phyloP scores from a whole-genome alignment of 495 filamentous ascomycete genomes.

The Geopyxis carbonaria region DNA sequence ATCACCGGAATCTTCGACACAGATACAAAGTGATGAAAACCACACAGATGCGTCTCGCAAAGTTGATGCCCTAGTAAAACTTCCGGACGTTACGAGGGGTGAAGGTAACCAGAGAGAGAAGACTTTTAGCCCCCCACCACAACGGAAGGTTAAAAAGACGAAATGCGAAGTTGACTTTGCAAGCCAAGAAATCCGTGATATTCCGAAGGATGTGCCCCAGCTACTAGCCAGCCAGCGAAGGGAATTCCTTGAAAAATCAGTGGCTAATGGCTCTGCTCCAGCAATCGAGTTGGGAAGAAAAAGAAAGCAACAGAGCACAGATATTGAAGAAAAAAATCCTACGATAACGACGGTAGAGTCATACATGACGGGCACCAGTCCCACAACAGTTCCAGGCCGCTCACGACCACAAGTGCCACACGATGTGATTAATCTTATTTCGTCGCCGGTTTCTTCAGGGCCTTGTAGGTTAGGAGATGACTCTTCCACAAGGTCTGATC shows the following conservation, averaged over 20 bases:
- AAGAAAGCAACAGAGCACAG: not conserved
- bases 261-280: not conserved
- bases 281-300: not conserved
- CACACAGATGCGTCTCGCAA: not conserved
- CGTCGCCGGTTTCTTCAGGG: too few relatives aligned
- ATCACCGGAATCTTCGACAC: not conserved
- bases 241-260: not conserved
- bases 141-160: not conserved
- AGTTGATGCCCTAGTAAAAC: not conserved
- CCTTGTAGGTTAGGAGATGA: too few relatives aligned
- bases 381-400: not conserved
- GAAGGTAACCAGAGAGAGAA: not conserved
- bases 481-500: not conserved
- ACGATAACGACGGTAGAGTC: too few relatives aligned
- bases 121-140: not conserved
- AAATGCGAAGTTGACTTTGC: not conserved
- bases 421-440: too few relatives aligned
- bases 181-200: not conserved
- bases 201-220: not conserved
- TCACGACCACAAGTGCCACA: not conserved
- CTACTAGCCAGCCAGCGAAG: not conserved
- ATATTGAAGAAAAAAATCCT: not conserved
- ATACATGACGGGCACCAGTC: not conserved
- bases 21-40: not conserved
- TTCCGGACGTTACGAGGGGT: not conserved